phyloP scores from a whole-genome alignment of 495 filamentous ascomycete genomes.

The Penicillium verhagenii region DNA sequence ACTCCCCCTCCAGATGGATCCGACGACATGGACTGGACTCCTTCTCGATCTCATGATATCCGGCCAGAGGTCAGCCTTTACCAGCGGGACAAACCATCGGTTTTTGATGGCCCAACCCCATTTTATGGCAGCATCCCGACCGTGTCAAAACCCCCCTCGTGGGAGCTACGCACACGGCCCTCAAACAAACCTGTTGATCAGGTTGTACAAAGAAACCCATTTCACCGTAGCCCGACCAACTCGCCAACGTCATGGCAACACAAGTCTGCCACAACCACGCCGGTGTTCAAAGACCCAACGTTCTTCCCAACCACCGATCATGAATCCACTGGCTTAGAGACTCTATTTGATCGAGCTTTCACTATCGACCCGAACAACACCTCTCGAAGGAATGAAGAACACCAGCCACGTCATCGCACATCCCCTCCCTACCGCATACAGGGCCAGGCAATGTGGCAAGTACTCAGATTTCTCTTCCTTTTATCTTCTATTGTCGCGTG shows the following conservation, averaged over 20 bases:
- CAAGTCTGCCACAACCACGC: slow-evolving; percentile 17
- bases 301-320: slow-evolving; percentile 51
- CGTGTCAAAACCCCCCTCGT: slow-evolving; percentile 62
- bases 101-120: slow-evolving; percentile 46
- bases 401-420: slow-evolving; percentile 3
- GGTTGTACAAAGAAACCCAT: slow-evolving; percentile 39
- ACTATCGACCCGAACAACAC: slow-evolving; percentile 42
- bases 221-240: slow-evolving; percentile 31
- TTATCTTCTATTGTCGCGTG: slow-evolving; percentile 33
- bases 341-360: slow-evolving; percentile 45
- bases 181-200: slow-evolving; percentile 32
- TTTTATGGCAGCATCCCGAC: slow-evolving; percentile 65
- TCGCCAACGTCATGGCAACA: slow-evolving; percentile 22
- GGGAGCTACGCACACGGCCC: slow-evolving; percentile 60
- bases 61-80: slow-evolving; percentile 38
- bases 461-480: slow-evolving; percentile 35
- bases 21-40: slow-evolving; percentile 82
- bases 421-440: slow-evolving; percentile 13
- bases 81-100: slow-evolving; percentile 28
- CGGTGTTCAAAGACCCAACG: slow-evolving; percentile 46
- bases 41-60: slow-evolving; percentile 52
- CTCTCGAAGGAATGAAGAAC: slow-evolving; percentile 11
- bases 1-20: slow-evolving; percentile 38
- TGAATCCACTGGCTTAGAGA: slow-evolving; percentile 47
- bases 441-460: slow-evolving; percentile 24